Evolutionary conservation across 192 early-diverging fungal genomes (phyloP).

Genomic region (Gonapodya prolifera): DNA sequence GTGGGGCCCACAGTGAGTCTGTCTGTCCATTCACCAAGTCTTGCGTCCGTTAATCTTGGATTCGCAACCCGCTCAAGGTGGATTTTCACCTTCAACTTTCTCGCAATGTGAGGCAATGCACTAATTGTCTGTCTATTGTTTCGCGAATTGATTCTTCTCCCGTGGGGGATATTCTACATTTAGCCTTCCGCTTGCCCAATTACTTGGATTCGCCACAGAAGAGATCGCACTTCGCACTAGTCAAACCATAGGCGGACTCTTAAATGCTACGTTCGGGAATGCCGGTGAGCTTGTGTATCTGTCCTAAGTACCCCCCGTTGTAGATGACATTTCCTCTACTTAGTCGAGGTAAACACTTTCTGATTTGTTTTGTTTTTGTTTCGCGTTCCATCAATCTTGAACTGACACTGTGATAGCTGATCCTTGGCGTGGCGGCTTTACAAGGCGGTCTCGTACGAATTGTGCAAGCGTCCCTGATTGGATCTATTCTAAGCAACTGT

Average conservation of each 20-base stretch:
- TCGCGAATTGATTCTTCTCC: too few relatives aligned
- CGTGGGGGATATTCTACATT: too few relatives aligned
- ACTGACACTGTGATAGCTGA: constrained; percentile 8
- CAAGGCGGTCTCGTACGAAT: constrained; percentile 61
- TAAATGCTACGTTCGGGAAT: constrained; percentile 75
- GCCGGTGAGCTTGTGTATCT: constrained; percentile 53
- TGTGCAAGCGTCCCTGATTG: constrained; percentile 79
- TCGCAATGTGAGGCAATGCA: not conserved
- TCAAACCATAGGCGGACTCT: constrained; percentile 70
- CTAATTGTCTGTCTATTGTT: not conserved
- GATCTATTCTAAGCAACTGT: constrained; percentile 75
- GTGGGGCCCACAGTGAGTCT: constrained; percentile 32
- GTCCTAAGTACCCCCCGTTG: not conserved
- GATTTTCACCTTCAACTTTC: constrained; percentile 60
- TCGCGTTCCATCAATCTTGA: not conserved
- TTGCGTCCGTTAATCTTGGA: not conserved
- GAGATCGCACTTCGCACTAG: constrained; percentile 57
- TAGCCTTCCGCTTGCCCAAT: constrained; percentile 78
- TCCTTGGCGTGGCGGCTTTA: constrained; percentile 73
- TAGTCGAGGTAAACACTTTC: not conserved
- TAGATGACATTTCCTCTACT: not conserved
- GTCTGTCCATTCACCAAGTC: not conserved
- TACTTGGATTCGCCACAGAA: constrained; percentile 81
- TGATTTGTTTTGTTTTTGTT: not conserved
- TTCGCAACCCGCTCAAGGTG: too few relatives aligned